Conservation (phyloP, 176 grass and related monocot genomes). For the Secale cereale region DNA sequence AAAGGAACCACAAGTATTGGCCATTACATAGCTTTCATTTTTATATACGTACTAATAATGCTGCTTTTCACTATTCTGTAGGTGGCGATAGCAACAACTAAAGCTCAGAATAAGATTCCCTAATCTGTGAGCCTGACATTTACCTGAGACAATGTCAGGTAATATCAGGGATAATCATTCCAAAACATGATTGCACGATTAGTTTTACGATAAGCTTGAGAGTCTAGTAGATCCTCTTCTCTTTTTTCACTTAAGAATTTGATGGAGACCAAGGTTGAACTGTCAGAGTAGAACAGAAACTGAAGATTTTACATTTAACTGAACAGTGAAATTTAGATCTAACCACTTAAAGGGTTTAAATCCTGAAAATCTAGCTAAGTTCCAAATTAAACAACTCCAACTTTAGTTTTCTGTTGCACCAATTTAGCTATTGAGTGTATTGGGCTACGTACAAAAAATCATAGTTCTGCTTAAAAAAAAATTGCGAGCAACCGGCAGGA, state of each 20-base stretch:
- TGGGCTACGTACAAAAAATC: neutral
- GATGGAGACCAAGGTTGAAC: neutral
- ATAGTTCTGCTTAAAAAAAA: neutral
- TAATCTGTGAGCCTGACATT: constrained; percentile 10
- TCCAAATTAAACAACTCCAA: neutral
- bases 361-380: neutral
- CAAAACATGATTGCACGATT: neutral
- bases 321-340: neutral
- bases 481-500: too few relatives aligned
- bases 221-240: neutral
- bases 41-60: constrained; percentile 6
- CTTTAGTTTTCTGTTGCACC: too few relatives aligned
- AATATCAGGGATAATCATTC: neutral
- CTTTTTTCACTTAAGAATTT: neutral
- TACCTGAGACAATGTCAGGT: neutral
- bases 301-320: neutral
- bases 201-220: constrained; percentile 11
- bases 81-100: constrained; percentile 25
- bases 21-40: constrained; percentile 5
- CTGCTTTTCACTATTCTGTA: constrained; percentile 1
- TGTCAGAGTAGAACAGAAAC: neutral
- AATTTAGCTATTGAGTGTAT: neutral
- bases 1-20: constrained; percentile 28
- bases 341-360: neutral
- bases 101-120: constrained; percentile 23